A percentile compares a stretch with the other conserved stretches of the same genome.
phyloP scores from a whole-genome alignment of 1,139 yeast genomes.

The Kodamaea anthophila region DNA sequence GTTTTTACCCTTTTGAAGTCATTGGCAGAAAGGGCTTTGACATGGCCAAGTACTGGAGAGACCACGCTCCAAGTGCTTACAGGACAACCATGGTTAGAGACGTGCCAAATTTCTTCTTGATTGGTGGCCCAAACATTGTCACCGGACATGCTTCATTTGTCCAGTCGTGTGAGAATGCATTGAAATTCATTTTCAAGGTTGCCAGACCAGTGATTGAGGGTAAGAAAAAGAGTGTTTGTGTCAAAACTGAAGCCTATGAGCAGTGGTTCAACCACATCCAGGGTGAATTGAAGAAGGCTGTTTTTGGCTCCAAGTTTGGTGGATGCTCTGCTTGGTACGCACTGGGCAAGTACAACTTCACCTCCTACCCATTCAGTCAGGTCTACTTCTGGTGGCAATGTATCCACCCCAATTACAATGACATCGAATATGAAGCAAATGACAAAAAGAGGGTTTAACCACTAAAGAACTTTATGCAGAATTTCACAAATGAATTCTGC shows the following conservation, averaged over 20 bases:
- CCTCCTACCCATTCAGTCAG: conserved; percentile 39
- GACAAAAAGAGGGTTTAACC: conserved; percentile 5
- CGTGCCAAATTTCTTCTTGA: conserved; percentile 31
- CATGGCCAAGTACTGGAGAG: conserved; percentile 22
- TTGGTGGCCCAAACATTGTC: conserved; percentile 41
- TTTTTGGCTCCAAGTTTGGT: conserved; percentile 37
- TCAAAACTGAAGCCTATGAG: conserved; percentile 29
- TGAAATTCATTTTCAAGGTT: conserved; percentile 20
- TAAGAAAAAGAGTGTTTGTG: conserved; percentile 23
- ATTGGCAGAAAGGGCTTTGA: conserved; percentile 24
- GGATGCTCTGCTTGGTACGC: conserved; percentile 42
- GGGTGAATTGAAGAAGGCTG: conserved; percentile 21
- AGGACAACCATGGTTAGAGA: conserved; percentile 29
- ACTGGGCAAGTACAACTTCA: conserved; percentile 22
- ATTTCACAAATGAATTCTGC: not conserved
- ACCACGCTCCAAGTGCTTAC: conserved; percentile 32
- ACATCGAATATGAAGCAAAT: conserved; percentile 14
- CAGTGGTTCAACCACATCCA: conserved; percentile 31
- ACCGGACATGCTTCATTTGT: conserved; percentile 43
- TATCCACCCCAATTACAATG: conserved; percentile 24
- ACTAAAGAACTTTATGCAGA: not conserved
- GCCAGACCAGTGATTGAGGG: conserved; percentile 27
- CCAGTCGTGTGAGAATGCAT: conserved; percentile 35
- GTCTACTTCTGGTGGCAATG: conserved; percentile 26
- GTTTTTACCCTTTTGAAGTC: conserved; percentile 17